phyloP scores from a whole-genome alignment of 139 green algal genomes.

The Tetraselmis striata region DNA sequence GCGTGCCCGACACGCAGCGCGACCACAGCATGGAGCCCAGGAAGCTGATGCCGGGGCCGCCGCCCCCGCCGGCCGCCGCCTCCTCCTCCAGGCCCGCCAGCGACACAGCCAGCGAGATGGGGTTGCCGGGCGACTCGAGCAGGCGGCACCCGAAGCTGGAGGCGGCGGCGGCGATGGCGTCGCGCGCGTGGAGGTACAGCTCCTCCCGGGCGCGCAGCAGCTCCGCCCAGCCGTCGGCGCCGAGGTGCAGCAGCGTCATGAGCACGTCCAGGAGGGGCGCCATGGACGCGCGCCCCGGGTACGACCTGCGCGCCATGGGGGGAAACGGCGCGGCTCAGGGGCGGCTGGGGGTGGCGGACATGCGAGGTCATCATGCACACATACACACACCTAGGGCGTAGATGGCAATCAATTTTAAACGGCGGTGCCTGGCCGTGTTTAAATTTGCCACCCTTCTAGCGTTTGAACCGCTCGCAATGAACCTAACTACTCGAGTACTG shows the following conservation, averaged over 20 bases:
- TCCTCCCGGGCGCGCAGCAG: conserved; percentile 47
- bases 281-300: conserved; percentile 76
- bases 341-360: too few relatives aligned
- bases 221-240: conserved; percentile 49
- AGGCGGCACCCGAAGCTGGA: conserved; percentile 47
- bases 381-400: not conserved
- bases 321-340: too few relatives aligned
- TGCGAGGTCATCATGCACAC: not conserved
- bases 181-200: conserved; percentile 29
- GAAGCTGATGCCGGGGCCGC: conserved; percentile 34
- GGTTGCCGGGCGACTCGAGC: conserved; percentile 77
- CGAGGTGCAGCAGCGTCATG: conserved; percentile 89
- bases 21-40: conserved; percentile 81
- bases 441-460: too few relatives aligned
- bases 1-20: conserved; percentile 70
- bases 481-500: too few relatives aligned
- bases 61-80: not conserved
- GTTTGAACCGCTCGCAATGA: too few relatives aligned
- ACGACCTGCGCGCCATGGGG: too few relatives aligned
- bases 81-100: conserved; percentile 35
- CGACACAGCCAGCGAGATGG: conserved; percentile 82
- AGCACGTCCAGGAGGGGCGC: conserved; percentile 78
- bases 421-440: too few relatives aligned
- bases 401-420: too few relatives aligned
- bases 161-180: not conserved